Conservation (phyloP, 306 rosid species). For the Cotoneaster glaucophyllus region DNA sequence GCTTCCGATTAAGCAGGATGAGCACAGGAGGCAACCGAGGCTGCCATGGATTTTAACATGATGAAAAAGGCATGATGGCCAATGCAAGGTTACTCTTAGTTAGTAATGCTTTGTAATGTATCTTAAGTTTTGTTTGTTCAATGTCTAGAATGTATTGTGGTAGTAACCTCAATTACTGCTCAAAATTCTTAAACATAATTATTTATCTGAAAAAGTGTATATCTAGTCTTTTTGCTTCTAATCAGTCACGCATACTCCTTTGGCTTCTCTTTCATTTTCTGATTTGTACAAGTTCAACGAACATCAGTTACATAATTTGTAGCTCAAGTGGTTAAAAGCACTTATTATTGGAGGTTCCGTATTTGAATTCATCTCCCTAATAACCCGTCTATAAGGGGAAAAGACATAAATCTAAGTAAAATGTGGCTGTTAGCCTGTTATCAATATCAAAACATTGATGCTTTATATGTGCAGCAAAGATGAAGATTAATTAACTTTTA, state of each 20-base stretch:
- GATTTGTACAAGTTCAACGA: background rate
- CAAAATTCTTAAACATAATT: background rate
- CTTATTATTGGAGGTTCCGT: background rate
- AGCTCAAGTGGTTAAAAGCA: background rate
- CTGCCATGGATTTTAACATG: background rate
- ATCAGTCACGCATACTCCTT: background rate
- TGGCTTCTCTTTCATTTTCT: background rate
- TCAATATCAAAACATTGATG: background rate
- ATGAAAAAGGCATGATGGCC: background rate
- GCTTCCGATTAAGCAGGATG: constrained; percentile 41
- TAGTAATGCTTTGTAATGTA: background rate
- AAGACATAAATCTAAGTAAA: background rate
- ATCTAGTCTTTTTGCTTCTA: background rate
- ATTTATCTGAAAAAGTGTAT: background rate
- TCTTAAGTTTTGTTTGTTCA: background rate
- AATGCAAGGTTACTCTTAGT: background rate
- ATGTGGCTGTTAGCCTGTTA: background rate
- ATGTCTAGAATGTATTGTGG: background rate
- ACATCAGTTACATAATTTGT: background rate
- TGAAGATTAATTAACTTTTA: background rate
- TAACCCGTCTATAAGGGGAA: background rate
- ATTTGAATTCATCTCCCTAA: background rate
- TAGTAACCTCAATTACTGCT: background rate
- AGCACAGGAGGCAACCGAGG: constrained; percentile 13
- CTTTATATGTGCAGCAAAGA: background rate